Percentiles rank a stretch among this genome's conserved stretches.
Conservation (phyloP, 2,329 filamentous ascomycete species). For the Tolypocladium paradoxum region DNA sequence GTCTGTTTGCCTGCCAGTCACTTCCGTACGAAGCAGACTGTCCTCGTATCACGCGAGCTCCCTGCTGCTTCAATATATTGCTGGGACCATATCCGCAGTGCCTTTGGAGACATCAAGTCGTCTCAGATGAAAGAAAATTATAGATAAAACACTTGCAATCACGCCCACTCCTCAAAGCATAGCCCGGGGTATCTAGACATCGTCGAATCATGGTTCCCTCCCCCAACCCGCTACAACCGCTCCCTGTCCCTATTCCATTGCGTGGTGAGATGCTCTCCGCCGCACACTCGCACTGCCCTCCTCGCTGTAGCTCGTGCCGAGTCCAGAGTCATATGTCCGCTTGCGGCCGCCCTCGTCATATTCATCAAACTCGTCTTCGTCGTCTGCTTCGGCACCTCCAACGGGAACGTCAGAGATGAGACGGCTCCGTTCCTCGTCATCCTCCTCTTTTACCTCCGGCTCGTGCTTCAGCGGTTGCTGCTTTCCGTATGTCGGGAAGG, state of each 20-base stretch:
- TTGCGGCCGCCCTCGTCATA: slow-evolving; percentile 17
- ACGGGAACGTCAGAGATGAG: slow-evolving; percentile 23
- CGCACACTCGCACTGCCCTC: slow-evolving; percentile 20
- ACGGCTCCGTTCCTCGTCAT: slow-evolving; percentile 12
- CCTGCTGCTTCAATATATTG: too few species aligned
- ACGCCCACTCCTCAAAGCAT: background rate
- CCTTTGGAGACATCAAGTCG: background rate
- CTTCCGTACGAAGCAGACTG: too few species aligned
- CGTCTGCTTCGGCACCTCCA: slow-evolving; percentile 32
- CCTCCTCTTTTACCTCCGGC: slow-evolving; percentile 24
- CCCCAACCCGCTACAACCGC: background rate
- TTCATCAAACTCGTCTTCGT: slow-evolving; percentile 32
- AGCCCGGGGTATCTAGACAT: background rate
- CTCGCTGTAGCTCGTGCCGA: slow-evolving; percentile 44
- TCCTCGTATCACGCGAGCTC: too few species aligned
- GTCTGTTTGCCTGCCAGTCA: too few species aligned
- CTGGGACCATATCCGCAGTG: background rate
- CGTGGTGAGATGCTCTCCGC: slow-evolving; percentile 17
- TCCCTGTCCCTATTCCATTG: background rate
- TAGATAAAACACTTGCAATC: background rate
- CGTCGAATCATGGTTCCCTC: background rate
- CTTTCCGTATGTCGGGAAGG: slow-evolving; percentile 30
- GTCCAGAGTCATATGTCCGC: slow-evolving; percentile 31
- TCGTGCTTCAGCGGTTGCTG: slow-evolving; percentile 31
- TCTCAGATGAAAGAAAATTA: background rate